These are phyloP conservation scores for Mycena kentingensis DNA, from an alignment of 768 basidiomycete species.

Conservation along the genomic window DNA sequence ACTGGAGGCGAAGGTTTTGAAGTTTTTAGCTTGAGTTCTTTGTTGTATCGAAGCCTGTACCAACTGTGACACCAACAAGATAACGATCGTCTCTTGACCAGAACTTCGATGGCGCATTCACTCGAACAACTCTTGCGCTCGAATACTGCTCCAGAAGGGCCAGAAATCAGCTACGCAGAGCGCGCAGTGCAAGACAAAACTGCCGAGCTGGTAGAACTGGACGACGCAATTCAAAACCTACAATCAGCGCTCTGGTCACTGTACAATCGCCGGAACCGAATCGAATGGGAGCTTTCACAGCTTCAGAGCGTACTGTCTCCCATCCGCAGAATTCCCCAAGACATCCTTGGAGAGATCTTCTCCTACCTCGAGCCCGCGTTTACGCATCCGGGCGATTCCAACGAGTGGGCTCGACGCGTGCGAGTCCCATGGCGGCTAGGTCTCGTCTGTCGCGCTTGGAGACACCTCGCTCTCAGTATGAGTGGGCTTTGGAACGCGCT, in stretches of 20 bases:
- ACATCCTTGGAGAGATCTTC: neutral
- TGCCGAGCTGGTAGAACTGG: neutral
- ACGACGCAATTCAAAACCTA: neutral
- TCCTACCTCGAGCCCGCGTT: neutral
- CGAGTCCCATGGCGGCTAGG: neutral
- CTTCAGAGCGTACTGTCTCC: neutral
- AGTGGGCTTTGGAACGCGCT: neutral
- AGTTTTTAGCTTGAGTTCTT: neutral
- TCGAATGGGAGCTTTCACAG: neutral
- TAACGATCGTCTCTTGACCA: too few species aligned
- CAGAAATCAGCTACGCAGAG: too few species aligned
- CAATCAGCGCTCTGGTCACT: neutral
- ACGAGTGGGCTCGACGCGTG: neutral
- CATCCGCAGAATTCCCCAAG: neutral
- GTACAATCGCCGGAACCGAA: neutral
- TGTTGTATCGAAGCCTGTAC: too few species aligned
- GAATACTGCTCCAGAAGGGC: too few species aligned
- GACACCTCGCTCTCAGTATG: neutral
- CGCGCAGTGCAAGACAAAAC: neutral
- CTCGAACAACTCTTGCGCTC: too few species aligned
- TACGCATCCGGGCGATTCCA: neutral
- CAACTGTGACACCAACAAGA: too few species aligned
- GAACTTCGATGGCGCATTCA: too few species aligned
- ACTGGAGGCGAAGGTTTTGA: neutral
- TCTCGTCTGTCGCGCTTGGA: conserved; percentile 1